A percentile compares a stretch with the other conserved stretches of the same genome.
These are phyloP conservation scores for Boletus eberwhitei DNA, from an alignment of 768 basidiomycete genomes.

Conservation along the genomic window DNA sequence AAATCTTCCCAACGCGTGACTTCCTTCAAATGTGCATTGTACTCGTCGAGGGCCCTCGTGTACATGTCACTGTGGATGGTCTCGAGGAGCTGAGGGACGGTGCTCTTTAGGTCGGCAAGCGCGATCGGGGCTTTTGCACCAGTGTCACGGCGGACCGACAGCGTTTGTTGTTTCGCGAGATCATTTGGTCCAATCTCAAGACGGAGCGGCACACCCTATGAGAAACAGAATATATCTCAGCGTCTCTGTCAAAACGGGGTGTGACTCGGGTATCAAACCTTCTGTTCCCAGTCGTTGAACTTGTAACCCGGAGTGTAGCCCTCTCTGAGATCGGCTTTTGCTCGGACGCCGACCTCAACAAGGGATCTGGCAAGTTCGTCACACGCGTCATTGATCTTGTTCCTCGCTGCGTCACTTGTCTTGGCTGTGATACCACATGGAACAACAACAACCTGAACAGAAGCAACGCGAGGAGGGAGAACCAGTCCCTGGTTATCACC, in stretches of 20 bases:
- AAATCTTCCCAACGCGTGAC: constrained; percentile 90
- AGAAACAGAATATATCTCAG: not conserved
- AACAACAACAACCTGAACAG: constrained; percentile 84
- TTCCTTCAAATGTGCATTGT: constrained; percentile 65
- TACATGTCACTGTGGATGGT: constrained; percentile 92
- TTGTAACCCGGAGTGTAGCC: constrained; percentile 99
- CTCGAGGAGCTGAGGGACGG: constrained; percentile 67
- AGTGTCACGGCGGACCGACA: constrained; percentile 81
- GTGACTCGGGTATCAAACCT: constrained; percentile 45
- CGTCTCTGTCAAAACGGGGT: not conserved
- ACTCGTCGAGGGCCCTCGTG: constrained; percentile 66
- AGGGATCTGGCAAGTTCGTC: constrained; percentile 73
- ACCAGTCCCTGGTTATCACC: constrained; percentile 98
- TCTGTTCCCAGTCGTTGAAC: constrained; percentile 99
- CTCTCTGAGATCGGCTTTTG: constrained; percentile 89
- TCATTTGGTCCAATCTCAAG: constrained; percentile 97
- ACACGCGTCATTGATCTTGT: constrained; percentile 71
- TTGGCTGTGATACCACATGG: constrained; percentile 94
- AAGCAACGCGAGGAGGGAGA: constrained; percentile 95
- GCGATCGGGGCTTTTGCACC: constrained; percentile 56
- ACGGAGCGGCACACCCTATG: constrained; percentile 90
- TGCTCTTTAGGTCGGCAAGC: constrained; percentile 43
- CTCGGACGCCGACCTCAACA: constrained; percentile 70
- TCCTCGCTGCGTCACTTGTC: constrained; percentile 64
- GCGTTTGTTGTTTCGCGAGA: constrained; percentile 74